Percentiles rank a stretch among this genome's conserved stretches.
Conservation (phyloP, 352 stramenopile genomes). For the Phytopythium vexans region DNA sequence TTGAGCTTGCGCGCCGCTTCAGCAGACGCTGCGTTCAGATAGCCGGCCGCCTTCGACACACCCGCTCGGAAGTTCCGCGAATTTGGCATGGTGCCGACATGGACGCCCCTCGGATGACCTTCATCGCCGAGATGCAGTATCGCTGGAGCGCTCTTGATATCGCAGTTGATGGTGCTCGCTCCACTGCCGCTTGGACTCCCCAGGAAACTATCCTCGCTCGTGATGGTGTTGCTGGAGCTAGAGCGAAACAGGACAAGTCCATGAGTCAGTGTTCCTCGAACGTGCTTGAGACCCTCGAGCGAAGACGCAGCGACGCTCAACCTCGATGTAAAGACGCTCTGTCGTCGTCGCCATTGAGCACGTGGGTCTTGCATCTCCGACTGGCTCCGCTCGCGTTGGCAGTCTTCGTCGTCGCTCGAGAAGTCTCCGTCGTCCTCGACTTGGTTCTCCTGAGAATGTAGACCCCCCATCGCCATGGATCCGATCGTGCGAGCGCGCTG, state of each 20-base stretch:
- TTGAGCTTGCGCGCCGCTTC: constrained; percentile 57
- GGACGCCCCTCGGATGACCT: constrained; percentile 4
- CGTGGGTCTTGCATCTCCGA: constrained; percentile 13
- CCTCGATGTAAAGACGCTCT: constrained; percentile 22
- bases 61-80: constrained; percentile 22
- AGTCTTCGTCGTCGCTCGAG: constrained; percentile 60
- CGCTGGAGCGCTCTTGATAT: constrained; percentile 18
- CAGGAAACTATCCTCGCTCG: constrained; percentile 50
- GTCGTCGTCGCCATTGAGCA: constrained; percentile 22
- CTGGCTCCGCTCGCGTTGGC: constrained; percentile 17
- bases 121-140: constrained; percentile 8
- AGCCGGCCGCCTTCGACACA: constrained; percentile 40
- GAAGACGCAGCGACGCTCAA: constrained; percentile 27
- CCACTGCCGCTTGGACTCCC: constrained; percentile 15
- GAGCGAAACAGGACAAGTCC: constrained; percentile 41
- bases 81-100: constrained; percentile 6
- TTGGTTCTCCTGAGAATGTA: neutral
- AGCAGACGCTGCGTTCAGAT: constrained; percentile 45
- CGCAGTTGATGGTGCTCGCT: neutral
- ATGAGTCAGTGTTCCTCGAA: constrained; percentile 24
- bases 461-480: constrained; percentile 4
- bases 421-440: constrained; percentile 48
- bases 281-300: constrained; percentile 25
- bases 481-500: constrained; percentile 26
- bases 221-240: constrained; percentile 41